Base-by-base conservation (phyloP, 1,284 basidiomycete species). In the Puccinia hordei region DNA sequence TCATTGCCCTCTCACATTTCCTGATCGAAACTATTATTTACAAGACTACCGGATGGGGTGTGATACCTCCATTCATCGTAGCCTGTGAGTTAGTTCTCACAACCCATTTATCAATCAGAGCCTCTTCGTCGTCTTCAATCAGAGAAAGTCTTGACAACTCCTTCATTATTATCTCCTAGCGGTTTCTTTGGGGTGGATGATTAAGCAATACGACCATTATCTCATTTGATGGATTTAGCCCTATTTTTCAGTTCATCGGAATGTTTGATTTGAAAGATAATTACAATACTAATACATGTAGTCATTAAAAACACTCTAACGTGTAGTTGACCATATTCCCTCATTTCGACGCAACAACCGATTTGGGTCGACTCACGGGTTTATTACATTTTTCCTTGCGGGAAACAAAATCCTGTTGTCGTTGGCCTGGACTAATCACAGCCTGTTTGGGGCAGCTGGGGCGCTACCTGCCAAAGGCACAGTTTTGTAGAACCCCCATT, bases 1-100 rank as follows among this genome's bases (percentile, higher is more conserved):
- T 93, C 81, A 90, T 98, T 83, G 95, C 94, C 0, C 92, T 95
- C 82, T 89, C 88, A 15, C 96, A 99, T 87, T 98, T 97, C 85
- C 88, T 89, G 46, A 91, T 92, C 35, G 96, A 99, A 87, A 86
- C 93, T 79, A 86, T 95, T 84, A 89, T 96, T 82, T 98, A 91
- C 87, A 89, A 90, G 81, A 92, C 93, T 4, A 90, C 92, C 74
- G 91, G 35, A 49, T 63, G 41, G 57, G 73, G 73, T 22, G 73
- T 15, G 9, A 85, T 95, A 65, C 91, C 90, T 81, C 93, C 96
- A 0, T 87, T 96, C 73, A 87, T 97, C 81, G 93, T 98, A 27
- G 91, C 94, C 19, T 91, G 96, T 97, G 86, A 88, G 93, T 87
- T 4, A 1, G 2, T 19, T 51, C 2, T 38, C 22, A n/a, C 24